Evolutionary conservation across 106 monocot species (phyloP), one percentile per base, ranked within the genome.

Genomic region (Posidonia australis): DNA sequence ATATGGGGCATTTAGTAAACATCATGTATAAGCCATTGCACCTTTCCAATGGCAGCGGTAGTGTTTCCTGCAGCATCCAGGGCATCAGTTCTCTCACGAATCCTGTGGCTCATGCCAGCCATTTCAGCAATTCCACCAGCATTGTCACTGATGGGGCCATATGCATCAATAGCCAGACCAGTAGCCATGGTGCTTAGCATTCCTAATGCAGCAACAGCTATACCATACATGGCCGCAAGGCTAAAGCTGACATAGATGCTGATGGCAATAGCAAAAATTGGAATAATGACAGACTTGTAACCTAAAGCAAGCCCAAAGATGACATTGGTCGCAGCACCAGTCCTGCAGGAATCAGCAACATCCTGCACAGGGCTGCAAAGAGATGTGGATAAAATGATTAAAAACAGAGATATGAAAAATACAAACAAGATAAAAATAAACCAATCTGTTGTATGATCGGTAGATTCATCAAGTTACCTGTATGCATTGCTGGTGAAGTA

Each of bases 341-440:
- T 72, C 46, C 72, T 72, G 55, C 72, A 72, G 46, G 72, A 72
- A 46, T 72, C 72, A 4, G 72, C 72, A 72, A 72, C 72, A 72
- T 72, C 72, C 26, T 65, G 64, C 64, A 72, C 72, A 30, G 64
- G 72, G 18, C 72, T 72, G 56, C 62, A 61, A 49, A 13, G 56
- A 44, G 9, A n/a, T 10, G 19, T 11, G 21, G 24, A 22, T 52
- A 52, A 0, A 20, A 12, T 11, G 11, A 54, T 24, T 54, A 23
- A 22, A 2, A 2, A 11, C 53, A 5, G 23, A 54, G 23, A 9
- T 2, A 10, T 10, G 10, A 19, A 54, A 19, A 22, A 24, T 10
- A n/a, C 19, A 22, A 54, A n/a, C 21, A 22, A 54, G 9, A 22
- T n/a, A 54, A 10, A 20, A 9, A 54, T 0, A 9, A 54, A 53